phyloP scores from a whole-genome alignment of 2,329 filamentous ascomycete species.

The Xylariaceae sp. region DNA sequence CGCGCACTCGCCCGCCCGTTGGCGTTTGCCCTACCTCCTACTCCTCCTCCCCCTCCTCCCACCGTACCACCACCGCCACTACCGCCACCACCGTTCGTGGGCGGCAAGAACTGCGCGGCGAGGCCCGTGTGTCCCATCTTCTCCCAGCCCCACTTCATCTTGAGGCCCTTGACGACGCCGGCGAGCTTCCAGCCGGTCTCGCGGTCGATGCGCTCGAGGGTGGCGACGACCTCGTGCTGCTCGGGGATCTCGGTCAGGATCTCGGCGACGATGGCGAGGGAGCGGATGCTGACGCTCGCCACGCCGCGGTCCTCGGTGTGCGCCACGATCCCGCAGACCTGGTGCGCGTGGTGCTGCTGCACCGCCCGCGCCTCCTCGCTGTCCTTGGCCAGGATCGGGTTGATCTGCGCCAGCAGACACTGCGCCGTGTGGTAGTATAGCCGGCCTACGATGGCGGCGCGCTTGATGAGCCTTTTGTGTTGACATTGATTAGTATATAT shows the following conservation, averaged over 20 bases:
- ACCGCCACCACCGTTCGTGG: constrained; percentile 6
- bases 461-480: constrained; percentile 71
- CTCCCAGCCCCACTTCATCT: constrained; percentile 77
- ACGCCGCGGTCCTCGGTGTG: constrained; percentile 82
- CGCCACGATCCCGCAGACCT: constrained; percentile 87
- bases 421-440: constrained; percentile 89
- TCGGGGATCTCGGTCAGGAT: constrained; percentile 69
- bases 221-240: constrained; percentile 78
- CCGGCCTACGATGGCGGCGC: constrained; percentile 77
- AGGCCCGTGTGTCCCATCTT: constrained; percentile 37
- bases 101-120: constrained; percentile 30
- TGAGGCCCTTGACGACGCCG: constrained; percentile 72
- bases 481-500: constrained; percentile 1
- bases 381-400: constrained; percentile 67
- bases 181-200: constrained; percentile 80
- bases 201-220: constrained; percentile 74
- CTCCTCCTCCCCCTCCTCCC: constrained; percentile 8
- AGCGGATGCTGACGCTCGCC: constrained; percentile 76
- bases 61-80: constrained; percentile 4
- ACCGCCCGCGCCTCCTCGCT: constrained; percentile 69
- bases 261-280: constrained; percentile 75
- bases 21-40: constrained; percentile 24
- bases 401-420: constrained; percentile 76
- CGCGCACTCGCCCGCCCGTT: not conserved
- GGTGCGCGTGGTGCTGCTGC: constrained; percentile 74